A percentile compares a stretch with the other conserved stretches of the same genome.
phyloP scores from a whole-genome alignment of 2,329 filamentous ascomycete genomes.

The Fusarium palustre region DNA sequence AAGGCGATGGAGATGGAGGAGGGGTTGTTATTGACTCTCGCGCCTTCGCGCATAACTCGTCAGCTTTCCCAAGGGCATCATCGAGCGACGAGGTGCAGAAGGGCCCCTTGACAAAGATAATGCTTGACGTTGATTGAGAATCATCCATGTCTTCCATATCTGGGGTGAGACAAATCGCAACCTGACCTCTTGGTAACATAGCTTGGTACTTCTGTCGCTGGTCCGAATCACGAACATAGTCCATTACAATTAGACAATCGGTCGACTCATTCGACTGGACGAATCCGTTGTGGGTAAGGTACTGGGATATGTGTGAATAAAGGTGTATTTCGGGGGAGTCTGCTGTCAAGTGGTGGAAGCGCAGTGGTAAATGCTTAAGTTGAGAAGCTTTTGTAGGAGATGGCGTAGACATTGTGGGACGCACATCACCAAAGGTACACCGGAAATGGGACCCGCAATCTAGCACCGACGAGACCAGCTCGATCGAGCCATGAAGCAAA shows the following conservation, averaged over 20 bases:
- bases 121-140: neutral
- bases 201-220: slow-evolving; percentile 8
- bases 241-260: slow-evolving; percentile 28
- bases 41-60: neutral
- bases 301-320: slow-evolving; percentile 11
- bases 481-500: slow-evolving; percentile 54
- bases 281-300: slow-evolving; percentile 12
- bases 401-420: neutral
- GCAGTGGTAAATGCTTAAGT: slow-evolving; percentile 1
- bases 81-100: slow-evolving; percentile 24
- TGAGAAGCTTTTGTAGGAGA: neutral
- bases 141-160: neutral
- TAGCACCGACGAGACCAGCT: slow-evolving; percentile 52
- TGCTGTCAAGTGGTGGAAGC: slow-evolving; percentile 8
- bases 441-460: slow-evolving; percentile 56
- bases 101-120: slow-evolving; percentile 28
- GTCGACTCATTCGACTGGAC: neutral
- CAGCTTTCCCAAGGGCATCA: slow-evolving; percentile 28
- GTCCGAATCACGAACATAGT: slow-evolving; percentile 14
- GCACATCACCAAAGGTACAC: slow-evolving; percentile 34
- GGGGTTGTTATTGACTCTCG: accelerated
- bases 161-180: slow-evolving; percentile 36
- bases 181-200: slow-evolving; percentile 4
- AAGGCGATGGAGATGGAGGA: neutral
- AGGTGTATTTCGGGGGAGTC: neutral